Evolutionary conservation across 2,329 filamentous ascomycete species (phyloP), one percentile per base, ranked within the genome.

Genomic region (Stachybotrys chartarum): DNA sequence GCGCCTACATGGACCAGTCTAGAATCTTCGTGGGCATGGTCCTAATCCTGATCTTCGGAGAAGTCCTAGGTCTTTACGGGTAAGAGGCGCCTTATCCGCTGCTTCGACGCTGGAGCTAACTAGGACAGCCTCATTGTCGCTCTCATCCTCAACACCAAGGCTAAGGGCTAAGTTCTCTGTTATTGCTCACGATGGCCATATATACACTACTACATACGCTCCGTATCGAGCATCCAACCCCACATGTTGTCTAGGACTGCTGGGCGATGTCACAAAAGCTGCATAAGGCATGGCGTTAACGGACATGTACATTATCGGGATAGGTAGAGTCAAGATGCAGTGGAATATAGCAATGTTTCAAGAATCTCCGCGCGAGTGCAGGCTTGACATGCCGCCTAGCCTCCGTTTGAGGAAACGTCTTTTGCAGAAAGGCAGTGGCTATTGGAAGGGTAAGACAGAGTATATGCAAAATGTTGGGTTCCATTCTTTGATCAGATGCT

Each of bases 21-120:
- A 84, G 93, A 60, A 88, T 99, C 62, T 99, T 97, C 65, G 94
- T 99, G 52, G 94, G 94, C 72, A 97, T 97, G 94, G 93, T 99
- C 50, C 77, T 99, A 66, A 97, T 97, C 64, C 82, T 97, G 60
- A 99, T 99, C 83, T 99, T 99, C 70, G 94, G 91, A 56, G 94
- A 99, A 79, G 94, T 99, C 17, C 72, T 99, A 70, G 94, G 94
- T 72, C 86, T 99, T 35, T 99, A 99, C 68, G 94, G 94, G 91
- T 96, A 80, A 63, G 87, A 42, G 10, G 2, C 35, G 35, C 8
- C 14, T 14, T 42, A 17, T 1, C 14, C 32, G 11, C 17, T 6
- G 39, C 35, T 30, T 4, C 14, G 7, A n/a, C 10, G 30, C 14
- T 42, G 10, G 35, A 42, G 35, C 53, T 59, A 56, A 61, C 52